Evolutionary conservation across 2,329 filamentous ascomycete genomes (phyloP).

Genomic region (Calonectria pseudoturangicola): DNA sequence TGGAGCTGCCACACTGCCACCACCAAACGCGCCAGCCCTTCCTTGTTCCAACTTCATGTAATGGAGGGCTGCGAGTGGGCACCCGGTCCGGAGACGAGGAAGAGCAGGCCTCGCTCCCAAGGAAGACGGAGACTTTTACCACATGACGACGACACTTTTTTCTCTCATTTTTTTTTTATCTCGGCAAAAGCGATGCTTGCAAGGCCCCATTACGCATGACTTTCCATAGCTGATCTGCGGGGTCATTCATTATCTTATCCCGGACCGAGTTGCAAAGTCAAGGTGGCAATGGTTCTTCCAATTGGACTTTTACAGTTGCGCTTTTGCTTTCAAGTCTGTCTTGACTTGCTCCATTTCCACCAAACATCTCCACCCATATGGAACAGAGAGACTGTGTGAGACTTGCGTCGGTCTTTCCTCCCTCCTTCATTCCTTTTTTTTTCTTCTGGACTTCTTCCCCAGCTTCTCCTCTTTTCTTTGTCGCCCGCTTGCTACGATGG

Average conservation of each 20-base stretch:
- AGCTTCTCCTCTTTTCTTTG: slow-evolving; percentile 2
- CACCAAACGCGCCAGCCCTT: slow-evolving; percentile 35
- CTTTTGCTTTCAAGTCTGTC: background rate
- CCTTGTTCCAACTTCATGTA: slow-evolving; percentile 31
- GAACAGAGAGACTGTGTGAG: background rate
- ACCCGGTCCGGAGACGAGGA: slow-evolving; percentile 42
- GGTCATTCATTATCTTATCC: slow-evolving; percentile 33
- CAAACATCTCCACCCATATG: background rate
- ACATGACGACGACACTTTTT: slow-evolving; percentile 33
- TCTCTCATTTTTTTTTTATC: slow-evolving; percentile 9
- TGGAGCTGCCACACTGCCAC: slow-evolving; percentile 31
- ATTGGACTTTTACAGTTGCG: background rate
- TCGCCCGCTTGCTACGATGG: background rate
- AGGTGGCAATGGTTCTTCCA: slow-evolving; percentile 26
- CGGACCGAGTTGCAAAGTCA: slow-evolving; percentile 16
- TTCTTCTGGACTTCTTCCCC: background rate
- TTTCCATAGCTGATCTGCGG: slow-evolving; percentile 41
- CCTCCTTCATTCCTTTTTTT: background rate
- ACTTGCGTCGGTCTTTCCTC: background rate
- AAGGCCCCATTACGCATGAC: background rate
- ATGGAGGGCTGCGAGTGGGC: slow-evolving; percentile 33
- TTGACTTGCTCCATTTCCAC: background rate
- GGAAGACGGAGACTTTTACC: slow-evolving; percentile 23
- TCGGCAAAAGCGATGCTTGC: slow-evolving; percentile 32
- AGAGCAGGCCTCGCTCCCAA: slow-evolving; percentile 32